phyloP scores from a whole-genome alignment of 805 yeast genomes.

The Saccharomycopsis synnaedendra region DNA sequence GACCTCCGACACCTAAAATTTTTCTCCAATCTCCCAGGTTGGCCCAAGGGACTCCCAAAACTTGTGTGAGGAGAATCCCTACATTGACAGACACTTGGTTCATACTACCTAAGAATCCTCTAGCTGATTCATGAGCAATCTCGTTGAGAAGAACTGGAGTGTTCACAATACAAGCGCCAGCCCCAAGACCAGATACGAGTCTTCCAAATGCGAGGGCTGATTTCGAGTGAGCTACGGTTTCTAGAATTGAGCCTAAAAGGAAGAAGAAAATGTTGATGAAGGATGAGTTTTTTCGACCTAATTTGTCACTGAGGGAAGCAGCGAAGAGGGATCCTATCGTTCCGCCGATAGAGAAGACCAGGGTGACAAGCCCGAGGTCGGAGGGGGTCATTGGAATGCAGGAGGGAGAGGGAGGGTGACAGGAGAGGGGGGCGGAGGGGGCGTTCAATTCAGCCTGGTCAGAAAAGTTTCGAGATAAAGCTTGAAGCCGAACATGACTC shows the following conservation, averaged over 20 bases:
- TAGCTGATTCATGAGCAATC: slow-evolving; percentile 53
- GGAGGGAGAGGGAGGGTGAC: slow-evolving; percentile 25
- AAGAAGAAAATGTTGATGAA: slow-evolving; percentile 40
- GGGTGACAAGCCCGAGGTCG: slow-evolving; percentile 63
- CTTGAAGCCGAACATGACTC: not conserved
- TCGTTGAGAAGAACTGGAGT: slow-evolving; percentile 78
- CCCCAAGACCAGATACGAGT: slow-evolving; percentile 70
- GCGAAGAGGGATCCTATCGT: slow-evolving; percentile 61
- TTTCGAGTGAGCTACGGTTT: slow-evolving; percentile 38
- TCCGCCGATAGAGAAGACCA: slow-evolving; percentile 79
- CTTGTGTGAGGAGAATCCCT: slow-evolving; percentile 77
- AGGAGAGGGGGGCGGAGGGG: slow-evolving; percentile 62
- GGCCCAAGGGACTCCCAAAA: slow-evolving; percentile 60
- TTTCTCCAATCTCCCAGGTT: slow-evolving; percentile 61
- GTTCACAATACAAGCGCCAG: slow-evolving; percentile 80
- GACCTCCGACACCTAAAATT: slow-evolving; percentile 50
- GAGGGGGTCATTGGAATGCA: slow-evolving; percentile 49
- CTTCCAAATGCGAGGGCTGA: slow-evolving; percentile 49
- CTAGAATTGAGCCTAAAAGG: slow-evolving; percentile 50
- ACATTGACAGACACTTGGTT: slow-evolving; percentile 77
- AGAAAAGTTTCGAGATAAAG: not conserved
- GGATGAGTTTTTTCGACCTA: slow-evolving; percentile 51
- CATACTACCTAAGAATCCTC: slow-evolving; percentile 81
- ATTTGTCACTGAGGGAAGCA: slow-evolving; percentile 49
- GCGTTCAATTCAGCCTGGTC: slow-evolving; percentile 73